Percentiles rank a stretch among this genome's conserved stretches.
Evolutionary conservation across 441 rosid genomes (phyloP).

Genomic region (Theobroma grandiflorum): DNA sequence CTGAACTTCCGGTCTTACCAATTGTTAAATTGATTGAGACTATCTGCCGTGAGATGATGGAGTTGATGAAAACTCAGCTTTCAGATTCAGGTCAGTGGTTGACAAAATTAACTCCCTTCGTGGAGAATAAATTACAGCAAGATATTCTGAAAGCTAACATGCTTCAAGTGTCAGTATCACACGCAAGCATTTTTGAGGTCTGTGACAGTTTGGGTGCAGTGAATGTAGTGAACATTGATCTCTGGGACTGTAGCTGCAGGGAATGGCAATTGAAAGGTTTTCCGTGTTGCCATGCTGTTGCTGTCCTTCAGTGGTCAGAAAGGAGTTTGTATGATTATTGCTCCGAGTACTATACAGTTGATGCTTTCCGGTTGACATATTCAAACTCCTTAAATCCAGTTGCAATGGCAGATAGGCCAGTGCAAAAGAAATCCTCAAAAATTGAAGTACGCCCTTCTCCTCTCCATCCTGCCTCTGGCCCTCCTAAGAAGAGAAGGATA

Average conservation of each 20-base stretch:
- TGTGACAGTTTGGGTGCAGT: slow-evolving; percentile 46
- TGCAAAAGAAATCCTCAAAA: slow-evolving; percentile 24
- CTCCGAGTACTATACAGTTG: slow-evolving; percentile 57
- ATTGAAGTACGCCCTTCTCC: slow-evolving; percentile 59
- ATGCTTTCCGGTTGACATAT: slow-evolving; percentile 57
- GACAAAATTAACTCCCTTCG: slow-evolving; percentile 62
- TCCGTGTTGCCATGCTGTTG: slow-evolving; percentile 78
- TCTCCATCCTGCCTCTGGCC: slow-evolving; percentile 54
- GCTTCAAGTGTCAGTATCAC: slow-evolving; percentile 50
- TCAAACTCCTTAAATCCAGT: slow-evolving; percentile 71
- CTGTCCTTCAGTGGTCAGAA: slow-evolving; percentile 51
- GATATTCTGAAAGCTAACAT: slow-evolving; percentile 45
- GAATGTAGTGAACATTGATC: slow-evolving; percentile 54
- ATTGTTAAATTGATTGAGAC: slow-evolving; percentile 71
- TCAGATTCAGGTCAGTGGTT: slow-evolving; percentile 64
- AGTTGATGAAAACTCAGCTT: slow-evolving; percentile 52
- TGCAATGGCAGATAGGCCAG: slow-evolving; percentile 50
- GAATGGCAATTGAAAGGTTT: slow-evolving; percentile 67
- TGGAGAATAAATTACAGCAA: slow-evolving; percentile 59
- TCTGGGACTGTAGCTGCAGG: slow-evolving; percentile 71
- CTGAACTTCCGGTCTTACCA: slow-evolving; percentile 67
- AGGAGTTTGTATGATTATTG: slow-evolving; percentile 65
- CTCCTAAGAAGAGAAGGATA: slow-evolving; percentile 59
- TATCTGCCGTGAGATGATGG: slow-evolving; percentile 72
- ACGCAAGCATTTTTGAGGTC: slow-evolving; percentile 56